Conservation (phyloP, 495 filamentous ascomycete genomes). For the Penicillium angulare region DNA sequence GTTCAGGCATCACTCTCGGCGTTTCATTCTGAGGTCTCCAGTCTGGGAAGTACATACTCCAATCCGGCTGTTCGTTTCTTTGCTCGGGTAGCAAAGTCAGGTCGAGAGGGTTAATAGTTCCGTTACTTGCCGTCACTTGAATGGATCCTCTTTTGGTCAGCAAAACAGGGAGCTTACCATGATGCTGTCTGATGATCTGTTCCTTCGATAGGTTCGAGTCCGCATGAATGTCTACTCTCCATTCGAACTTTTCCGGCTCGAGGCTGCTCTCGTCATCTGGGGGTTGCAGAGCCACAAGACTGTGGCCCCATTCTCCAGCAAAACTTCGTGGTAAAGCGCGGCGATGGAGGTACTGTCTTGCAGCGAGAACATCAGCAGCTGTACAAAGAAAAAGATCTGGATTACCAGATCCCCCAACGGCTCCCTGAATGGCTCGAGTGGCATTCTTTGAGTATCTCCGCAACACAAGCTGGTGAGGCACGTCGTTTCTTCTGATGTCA, state of each 20-base stretch:
- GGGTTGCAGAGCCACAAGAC: constrained; percentile 13
- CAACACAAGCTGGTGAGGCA: constrained; percentile 24
- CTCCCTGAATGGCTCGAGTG: too few relatives aligned
- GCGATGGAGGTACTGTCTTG: constrained; percentile 27
- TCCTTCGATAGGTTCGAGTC: background rate
- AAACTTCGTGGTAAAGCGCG: constrained; percentile 22
- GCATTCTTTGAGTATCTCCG: too few relatives aligned
- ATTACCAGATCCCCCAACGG: constrained; percentile 12
- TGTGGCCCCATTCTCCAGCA: constrained; percentile 35
- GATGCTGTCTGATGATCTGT: background rate
- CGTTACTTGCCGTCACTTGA: background rate
- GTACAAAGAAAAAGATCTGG: constrained; percentile 22
- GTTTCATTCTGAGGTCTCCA: background rate
- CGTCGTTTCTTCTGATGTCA: constrained; percentile 6
- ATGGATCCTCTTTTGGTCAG: background rate
- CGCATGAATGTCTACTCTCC: constrained; percentile 7
- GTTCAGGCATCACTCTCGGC: background rate
- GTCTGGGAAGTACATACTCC: background rate
- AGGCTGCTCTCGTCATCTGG: background rate
- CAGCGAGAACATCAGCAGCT: constrained; percentile 23
- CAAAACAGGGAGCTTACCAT: background rate
- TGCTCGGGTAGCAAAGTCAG: background rate
- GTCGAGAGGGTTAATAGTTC: background rate
- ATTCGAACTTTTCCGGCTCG: constrained; percentile 14
- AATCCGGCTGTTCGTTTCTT: background rate